Conservation (phyloP, 1,284 basidiomycete genomes). For the Cutaneotrichosporon daszewskae region DNA sequence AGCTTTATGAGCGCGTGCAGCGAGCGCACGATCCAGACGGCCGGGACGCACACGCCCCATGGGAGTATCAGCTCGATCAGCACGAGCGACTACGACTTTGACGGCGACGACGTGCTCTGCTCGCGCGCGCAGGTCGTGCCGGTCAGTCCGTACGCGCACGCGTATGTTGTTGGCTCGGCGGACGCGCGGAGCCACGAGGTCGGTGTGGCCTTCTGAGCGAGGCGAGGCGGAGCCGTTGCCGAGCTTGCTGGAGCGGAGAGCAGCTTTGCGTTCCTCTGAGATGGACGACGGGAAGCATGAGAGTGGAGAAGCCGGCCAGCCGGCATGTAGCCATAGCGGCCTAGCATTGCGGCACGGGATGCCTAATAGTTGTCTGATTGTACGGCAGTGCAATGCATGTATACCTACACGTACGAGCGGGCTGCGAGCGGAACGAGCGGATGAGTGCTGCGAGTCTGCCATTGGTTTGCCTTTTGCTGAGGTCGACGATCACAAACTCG, state of each 20-base stretch:
- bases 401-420: neutral
- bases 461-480: no score
- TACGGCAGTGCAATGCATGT: constrained; percentile 1
- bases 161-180: constrained; percentile 8
- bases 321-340: no score
- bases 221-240: no score
- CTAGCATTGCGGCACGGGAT: no score
- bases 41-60: constrained; percentile 3
- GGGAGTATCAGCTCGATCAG: constrained; percentile 3
- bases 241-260: neutral
- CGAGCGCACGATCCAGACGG: constrained; percentile 1
- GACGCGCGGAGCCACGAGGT: constrained; percentile 13
- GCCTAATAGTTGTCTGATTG: neutral
- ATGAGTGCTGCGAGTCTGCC: no score
- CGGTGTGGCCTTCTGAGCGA: constrained; percentile 14
- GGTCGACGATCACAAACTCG: no score
- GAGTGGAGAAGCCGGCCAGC: no score
- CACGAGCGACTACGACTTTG: constrained; percentile 24
- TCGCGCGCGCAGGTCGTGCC: constrained; percentile 33
- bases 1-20: neutral
- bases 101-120: constrained; percentile 39
- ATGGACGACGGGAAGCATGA: no score
- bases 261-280: no score
- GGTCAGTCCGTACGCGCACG: constrained; percentile 23
- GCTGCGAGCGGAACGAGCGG: no score